Conservation (phyloP, 176 grass and related monocot species). For the Avena eriantha region DNA sequence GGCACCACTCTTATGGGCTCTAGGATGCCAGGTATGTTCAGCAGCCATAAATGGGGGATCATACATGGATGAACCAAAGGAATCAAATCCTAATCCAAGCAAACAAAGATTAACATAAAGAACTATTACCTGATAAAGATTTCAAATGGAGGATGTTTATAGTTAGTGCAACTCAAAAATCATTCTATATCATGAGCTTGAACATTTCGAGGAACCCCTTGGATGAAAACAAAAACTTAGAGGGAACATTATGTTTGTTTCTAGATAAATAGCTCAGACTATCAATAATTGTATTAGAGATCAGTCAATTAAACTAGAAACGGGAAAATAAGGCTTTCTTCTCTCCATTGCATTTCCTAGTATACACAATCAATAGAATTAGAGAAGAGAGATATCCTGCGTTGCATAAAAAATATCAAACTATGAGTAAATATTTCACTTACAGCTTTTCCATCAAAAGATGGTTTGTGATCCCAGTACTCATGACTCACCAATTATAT, state of each 20-base stretch:
- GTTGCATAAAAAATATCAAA: conserved; percentile 15
- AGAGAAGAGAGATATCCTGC: not conserved
- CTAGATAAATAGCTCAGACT: conserved; percentile 5
- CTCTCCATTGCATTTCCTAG: not conserved
- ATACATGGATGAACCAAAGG: conserved; percentile 6
- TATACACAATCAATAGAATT: conserved; percentile 7
- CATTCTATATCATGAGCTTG: conserved; percentile 77
- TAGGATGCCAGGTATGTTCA: conserved; percentile 56
- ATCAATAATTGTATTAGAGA: not conserved
- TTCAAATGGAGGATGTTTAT: conserved; percentile 67
- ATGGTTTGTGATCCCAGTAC: conserved; percentile 65
- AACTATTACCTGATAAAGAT: conserved; percentile 56
- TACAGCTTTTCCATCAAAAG: conserved; percentile 86
- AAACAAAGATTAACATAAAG: conserved; percentile 16
- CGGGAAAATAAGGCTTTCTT: not conserved
- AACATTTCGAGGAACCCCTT: conserved; percentile 74
- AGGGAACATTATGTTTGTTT: conserved; percentile 4
- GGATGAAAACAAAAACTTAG: not conserved
- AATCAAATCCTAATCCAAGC: not conserved
- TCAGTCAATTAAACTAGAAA: not conserved
- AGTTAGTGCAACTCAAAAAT: conserved; percentile 75
- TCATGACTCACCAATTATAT: conserved; percentile 61
- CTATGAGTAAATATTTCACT: conserved; percentile 48
- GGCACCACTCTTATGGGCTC: conserved; percentile 64
- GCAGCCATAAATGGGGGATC: conserved; percentile 20